Percentiles rank a stretch among this genome's conserved stretches.
Conservation (phyloP, 805 yeast species). For the Starmera dryadoides region DNA sequence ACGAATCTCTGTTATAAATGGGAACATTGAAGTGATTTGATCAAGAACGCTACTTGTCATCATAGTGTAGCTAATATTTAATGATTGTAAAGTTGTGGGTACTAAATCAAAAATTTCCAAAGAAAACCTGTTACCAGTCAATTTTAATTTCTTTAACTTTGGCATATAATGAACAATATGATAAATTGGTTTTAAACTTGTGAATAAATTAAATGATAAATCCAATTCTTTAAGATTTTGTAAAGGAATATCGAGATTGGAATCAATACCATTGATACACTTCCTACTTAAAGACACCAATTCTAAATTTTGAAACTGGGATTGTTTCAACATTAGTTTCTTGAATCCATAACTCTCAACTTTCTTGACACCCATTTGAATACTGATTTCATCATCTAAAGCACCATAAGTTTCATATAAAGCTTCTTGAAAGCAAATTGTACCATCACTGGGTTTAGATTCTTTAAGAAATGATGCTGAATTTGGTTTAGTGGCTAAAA, state of each 20-base stretch:
- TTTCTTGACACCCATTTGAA: constrained; percentile 47
- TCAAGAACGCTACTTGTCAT: constrained; percentile 2
- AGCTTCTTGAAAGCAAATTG: constrained; percentile 37
- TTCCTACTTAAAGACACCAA: constrained; percentile 43
- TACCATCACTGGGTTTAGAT: constrained; percentile 26
- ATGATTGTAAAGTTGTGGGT: constrained; percentile 2
- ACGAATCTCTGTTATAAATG: not conserved
- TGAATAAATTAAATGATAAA: constrained; percentile 52
- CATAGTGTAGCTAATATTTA: constrained; percentile 11
- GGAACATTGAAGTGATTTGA: constrained; percentile 8
- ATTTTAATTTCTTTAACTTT: constrained; percentile 31
- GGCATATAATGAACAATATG: constrained; percentile 30
- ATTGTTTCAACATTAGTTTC: constrained; percentile 39
- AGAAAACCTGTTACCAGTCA: constrained; percentile 48
- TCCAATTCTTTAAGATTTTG: constrained; percentile 40
- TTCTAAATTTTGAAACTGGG: constrained; percentile 36
- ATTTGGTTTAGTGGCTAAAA: constrained; percentile 19
- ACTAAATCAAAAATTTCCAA: not conserved
- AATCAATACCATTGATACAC: constrained; percentile 21
- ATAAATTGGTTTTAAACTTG: constrained; percentile 30
- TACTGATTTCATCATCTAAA: constrained; percentile 21
- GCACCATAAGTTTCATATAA: constrained; percentile 41
- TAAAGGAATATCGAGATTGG: constrained; percentile 8
- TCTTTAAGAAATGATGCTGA: constrained; percentile 62
- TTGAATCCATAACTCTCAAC: constrained; percentile 65